phyloP scores from a whole-genome alignment of 139 green algal genomes.

The Trebouxia sp. region DNA sequence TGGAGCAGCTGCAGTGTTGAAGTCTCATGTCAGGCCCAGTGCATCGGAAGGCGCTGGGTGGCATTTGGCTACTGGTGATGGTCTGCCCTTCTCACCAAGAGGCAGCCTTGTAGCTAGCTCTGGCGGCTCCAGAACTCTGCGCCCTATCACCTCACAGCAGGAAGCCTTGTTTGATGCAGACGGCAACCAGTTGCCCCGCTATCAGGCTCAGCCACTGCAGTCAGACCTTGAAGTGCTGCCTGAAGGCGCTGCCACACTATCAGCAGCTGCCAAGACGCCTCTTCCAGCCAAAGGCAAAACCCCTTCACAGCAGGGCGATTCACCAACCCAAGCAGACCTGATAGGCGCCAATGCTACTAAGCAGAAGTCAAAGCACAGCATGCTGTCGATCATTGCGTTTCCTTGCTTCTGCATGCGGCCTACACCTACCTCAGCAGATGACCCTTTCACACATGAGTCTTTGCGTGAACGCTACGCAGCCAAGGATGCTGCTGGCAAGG shows the following conservation, averaged over 20 bases:
- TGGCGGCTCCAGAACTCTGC: slow-evolving; percentile 4
- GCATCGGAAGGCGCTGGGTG: background rate
- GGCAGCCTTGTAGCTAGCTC: slow-evolving; percentile 13
- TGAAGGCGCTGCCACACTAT: too few species aligned
- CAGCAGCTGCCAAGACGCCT: too few species aligned
- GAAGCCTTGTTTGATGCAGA: slow-evolving; percentile 13
- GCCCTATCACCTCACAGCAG: slow-evolving; percentile 11
- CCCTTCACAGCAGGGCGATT: background rate
- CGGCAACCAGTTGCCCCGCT: background rate
- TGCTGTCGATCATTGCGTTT: background rate
- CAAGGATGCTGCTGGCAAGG: too few species aligned
- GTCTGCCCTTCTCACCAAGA: background rate
- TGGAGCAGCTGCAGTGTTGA: background rate
- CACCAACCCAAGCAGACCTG: background rate
- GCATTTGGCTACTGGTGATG: slow-evolving; percentile 12
- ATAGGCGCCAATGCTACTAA: background rate
- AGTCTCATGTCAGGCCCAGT: background rate
- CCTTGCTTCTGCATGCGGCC: background rate
- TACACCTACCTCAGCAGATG: background rate
- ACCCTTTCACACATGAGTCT: background rate
- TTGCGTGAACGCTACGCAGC: background rate
- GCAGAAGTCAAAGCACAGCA: slow-evolving; percentile 12
- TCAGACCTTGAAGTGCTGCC: background rate
- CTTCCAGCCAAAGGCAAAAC: too few species aligned
- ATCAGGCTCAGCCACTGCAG: background rate